These are phyloP conservation scores for Quaeritorhiza haematococci DNA, from an alignment of 371 early-diverging fungal genomes.

Conservation along the genomic window DNA sequence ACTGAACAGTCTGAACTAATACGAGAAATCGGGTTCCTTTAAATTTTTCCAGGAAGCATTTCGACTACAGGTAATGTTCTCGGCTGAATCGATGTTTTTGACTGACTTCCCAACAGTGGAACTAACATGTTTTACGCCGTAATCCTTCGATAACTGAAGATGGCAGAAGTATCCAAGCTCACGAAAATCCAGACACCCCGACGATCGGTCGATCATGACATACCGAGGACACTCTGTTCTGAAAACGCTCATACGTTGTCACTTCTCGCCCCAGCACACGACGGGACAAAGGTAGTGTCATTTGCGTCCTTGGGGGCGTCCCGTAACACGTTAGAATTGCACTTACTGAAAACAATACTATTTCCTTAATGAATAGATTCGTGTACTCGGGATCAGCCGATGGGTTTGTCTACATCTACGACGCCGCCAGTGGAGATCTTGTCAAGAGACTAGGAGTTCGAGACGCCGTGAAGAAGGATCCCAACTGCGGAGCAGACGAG, in stretches of 20 bases:
- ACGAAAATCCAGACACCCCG: no score
- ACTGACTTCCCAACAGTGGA: no score
- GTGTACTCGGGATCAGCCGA: conserved; percentile 54
- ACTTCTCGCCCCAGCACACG: conserved; percentile 50
- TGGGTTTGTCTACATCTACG: conserved; percentile 43
- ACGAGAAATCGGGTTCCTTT: no score
- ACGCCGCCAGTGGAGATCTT: conserved; percentile 10
- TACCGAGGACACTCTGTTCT: conserved; percentile 49
- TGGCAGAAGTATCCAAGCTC: no score
- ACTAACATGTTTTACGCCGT: no score
- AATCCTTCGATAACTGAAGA: no score
- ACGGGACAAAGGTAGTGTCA: conserved; percentile 46
- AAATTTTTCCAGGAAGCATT: no score
- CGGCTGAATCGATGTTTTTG: no score
- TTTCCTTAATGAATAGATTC: conserved; percentile 15
- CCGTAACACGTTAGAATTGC: conserved; percentile 21
- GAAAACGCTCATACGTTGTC: conserved; percentile 62
- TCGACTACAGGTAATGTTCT: no score
- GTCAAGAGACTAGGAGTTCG: conserved; percentile 7
- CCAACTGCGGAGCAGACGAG: neutral
- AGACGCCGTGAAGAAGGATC: conserved; percentile 10
- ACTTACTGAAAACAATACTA: neutral
- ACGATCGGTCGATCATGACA: no score
- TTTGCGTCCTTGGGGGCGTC: no score
- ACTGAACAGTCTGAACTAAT: no score